Percentiles rank a stretch among this genome's conserved stretches.
phyloP scores from a whole-genome alignment of 2,329 filamentous ascomycete species.

The Penicillium sp. region DNA sequence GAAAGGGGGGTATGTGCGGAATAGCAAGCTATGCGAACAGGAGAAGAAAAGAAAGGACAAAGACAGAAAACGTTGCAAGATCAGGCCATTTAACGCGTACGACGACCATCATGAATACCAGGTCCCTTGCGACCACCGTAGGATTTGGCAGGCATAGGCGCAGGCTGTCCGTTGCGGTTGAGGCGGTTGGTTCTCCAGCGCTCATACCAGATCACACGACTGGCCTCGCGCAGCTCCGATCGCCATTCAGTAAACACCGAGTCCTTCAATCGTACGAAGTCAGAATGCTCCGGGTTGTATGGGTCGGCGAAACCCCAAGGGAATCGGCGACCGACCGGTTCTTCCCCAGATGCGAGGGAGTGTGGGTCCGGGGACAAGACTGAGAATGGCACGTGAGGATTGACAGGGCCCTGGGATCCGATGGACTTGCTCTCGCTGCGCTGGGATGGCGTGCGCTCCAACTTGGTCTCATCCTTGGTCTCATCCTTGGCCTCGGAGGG shows the following conservation, averaged over 20 bases:
- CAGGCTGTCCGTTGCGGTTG: slow-evolving; percentile 33
- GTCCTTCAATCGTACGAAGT: slow-evolving; percentile 87
- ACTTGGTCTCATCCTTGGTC: neutral
- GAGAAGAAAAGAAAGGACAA: slow-evolving; percentile 3
- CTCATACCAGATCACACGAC: slow-evolving; percentile 91
- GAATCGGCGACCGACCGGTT: slow-evolving; percentile 75
- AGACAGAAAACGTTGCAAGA: neutral
- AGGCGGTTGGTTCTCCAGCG: slow-evolving; percentile 73
- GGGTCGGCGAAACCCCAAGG: slow-evolving; percentile 97
- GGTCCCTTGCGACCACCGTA: slow-evolving; percentile 34
- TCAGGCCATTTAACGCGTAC: slow-evolving; percentile 22
- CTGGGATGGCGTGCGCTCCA: slow-evolving; percentile 24
- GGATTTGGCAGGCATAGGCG: slow-evolving; percentile 18
- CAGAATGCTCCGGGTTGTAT: slow-evolving; percentile 86
- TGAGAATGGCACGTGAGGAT: slow-evolving; percentile 79
- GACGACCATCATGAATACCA: slow-evolving; percentile 20
- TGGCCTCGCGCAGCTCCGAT: slow-evolving; percentile 82
- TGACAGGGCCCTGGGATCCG: slow-evolving; percentile 34
- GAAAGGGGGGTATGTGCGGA: slow-evolving; percentile 27
- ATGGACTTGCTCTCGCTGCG: slow-evolving; percentile 43
- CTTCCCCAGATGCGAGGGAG: slow-evolving; percentile 53
- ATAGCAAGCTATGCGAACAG: slow-evolving; percentile 27
- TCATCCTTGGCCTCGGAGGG: slow-evolving; percentile 12
- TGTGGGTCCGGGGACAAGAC: slow-evolving; percentile 94
- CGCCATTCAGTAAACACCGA: slow-evolving; percentile 94